Evolutionary conservation across 129 eudicot genomes (phyloP), one percentile per base, ranked within the genome.

Genomic region (Chrysanthemum seticuspe): DNA sequence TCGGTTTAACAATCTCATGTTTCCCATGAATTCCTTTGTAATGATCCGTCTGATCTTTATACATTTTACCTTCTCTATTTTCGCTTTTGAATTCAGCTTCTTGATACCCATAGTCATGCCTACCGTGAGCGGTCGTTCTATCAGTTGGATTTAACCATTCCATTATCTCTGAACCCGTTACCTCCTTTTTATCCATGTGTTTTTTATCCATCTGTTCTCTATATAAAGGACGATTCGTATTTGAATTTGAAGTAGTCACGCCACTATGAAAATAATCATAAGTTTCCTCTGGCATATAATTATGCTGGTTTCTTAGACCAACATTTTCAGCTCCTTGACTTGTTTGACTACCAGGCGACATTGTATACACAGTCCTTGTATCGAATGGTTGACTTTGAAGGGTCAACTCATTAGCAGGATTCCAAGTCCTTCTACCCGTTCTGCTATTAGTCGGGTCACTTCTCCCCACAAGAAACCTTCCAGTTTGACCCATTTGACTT

Each of bases 361-460:
- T 21, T 54, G 45, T 27, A 10, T 50, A 16, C 13, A 62, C 66
- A 15, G 11, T 45, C 31, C 76, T 74, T 21, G 16, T 36, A 18
- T 14, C 10, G 10, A 60, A 14, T 1, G 12, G 55, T 73, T 25
- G 83, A 16, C 51, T 15, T 76, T 67, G 68, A 34, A 76, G 19
- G 52, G 80, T 70, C 44, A 76, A 76, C 74, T 76, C 74, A 27
- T 63, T 51, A 16, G 47, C 60, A 72, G 62, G 74, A 29, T 74
- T 44, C 75, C 74, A 60, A 63, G 51, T 53, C 67, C 25, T 75
- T 64, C 3, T 73, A 49, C 67, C 60, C 31, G 25, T 36, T n/a
- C 25, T 55, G 51, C 56, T 63, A 70, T 75, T 59, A n/a, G 58
- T 36, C 31, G 67, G 60, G 27, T 80, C 76, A 75, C 25, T 72